A percentile compares a stretch with the other conserved stretches of the same genome.
These are phyloP conservation scores for Murraya koenigii DNA, from an alignment of 345 rosid genomes.

Conservation along the genomic window DNA sequence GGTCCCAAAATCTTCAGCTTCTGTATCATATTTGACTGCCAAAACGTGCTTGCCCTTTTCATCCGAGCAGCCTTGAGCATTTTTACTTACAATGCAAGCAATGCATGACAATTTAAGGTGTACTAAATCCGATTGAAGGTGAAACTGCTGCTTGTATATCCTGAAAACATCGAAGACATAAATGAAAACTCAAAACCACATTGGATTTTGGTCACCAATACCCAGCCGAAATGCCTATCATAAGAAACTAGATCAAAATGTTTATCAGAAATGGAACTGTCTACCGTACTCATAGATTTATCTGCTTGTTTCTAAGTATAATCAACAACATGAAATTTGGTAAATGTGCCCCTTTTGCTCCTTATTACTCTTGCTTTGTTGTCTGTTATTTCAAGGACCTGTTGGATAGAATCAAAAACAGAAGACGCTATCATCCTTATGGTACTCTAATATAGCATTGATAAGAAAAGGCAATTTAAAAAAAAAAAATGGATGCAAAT, in stretches of 20 bases:
- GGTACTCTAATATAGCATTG: neutral
- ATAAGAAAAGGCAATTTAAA: neutral
- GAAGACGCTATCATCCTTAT: neutral
- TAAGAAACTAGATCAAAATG: neutral
- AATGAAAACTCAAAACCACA: neutral
- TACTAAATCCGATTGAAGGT: neutral
- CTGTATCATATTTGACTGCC: neutral
- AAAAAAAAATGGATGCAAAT: neutral
- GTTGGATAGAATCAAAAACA: constrained; percentile 8
- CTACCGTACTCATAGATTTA: constrained; percentile 18
- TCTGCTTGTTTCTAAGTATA: constrained; percentile 32
- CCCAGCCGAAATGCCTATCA: neutral
- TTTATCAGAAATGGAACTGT: neutral
- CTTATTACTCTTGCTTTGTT: constrained; percentile 66
- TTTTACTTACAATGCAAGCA: neutral
- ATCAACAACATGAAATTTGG: constrained; percentile 55
- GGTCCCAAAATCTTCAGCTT: neutral
- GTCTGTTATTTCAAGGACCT: constrained; percentile 83
- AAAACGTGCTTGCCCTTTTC: neutral
- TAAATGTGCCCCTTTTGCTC: constrained; percentile 42
- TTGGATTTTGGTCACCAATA: neutral
- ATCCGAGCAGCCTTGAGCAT: neutral
- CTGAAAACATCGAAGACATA: neutral
- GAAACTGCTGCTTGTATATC: neutral
- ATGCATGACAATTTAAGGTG: neutral